phyloP scores from a whole-genome alignment of 179 eudicot species.

The Camellia oleifera region DNA sequence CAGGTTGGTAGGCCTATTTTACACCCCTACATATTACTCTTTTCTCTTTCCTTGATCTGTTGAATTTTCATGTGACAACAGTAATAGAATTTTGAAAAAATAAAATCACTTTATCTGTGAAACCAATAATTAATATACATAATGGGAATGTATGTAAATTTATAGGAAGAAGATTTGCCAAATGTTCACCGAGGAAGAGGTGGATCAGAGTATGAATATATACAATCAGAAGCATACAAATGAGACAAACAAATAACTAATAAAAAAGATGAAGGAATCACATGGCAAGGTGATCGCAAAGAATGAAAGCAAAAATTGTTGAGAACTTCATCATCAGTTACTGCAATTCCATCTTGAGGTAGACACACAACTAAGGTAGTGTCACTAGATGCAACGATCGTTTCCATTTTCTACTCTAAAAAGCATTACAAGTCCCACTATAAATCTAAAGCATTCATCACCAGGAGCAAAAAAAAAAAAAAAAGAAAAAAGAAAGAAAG shows the following conservation, averaged over 20 bases:
- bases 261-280: neutral
- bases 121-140: neutral
- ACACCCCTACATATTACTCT: too few relatives aligned
- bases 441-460: slow-evolving; percentile 41
- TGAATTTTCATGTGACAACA: too few relatives aligned
- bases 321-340: neutral
- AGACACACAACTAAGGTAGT: slow-evolving; percentile 72
- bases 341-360: slow-evolving; percentile 71
- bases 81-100: neutral
- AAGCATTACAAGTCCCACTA: slow-evolving; percentile 48
- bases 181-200: neutral
- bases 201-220: neutral
- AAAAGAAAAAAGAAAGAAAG: neutral
- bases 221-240: neutral
- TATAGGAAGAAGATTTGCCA: neutral
- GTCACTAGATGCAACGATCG: slow-evolving; percentile 76
- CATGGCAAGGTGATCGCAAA: too few relatives aligned
- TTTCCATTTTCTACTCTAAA: slow-evolving; percentile 63
- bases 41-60: too few relatives aligned
- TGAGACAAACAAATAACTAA: neutral
- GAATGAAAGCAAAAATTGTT: neutral
- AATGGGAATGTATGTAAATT: neutral
- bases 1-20: too few relatives aligned
- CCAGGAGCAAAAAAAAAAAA: too few relatives aligned
- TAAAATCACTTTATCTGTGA: neutral